Base-by-base conservation (phyloP, 306 rosid genomes). In the Corylus avellana region DNA sequence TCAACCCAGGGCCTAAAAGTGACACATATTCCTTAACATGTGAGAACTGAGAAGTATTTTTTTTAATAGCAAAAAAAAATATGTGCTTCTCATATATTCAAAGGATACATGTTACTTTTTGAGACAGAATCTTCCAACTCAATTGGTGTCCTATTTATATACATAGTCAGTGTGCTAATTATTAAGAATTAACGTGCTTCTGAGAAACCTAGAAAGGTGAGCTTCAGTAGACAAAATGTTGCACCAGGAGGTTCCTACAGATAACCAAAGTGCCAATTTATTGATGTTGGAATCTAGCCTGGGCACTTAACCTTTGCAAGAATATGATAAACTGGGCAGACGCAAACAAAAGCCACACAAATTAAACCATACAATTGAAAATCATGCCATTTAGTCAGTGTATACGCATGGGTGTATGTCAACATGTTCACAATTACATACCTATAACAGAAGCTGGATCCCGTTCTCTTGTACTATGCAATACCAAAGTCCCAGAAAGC, bases 401-500 rank as follows among this genome's bases (percentile, higher is more conserved):
- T 39, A 39, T 18, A 39, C 7, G 72, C 50, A 39, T 39, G 13
- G 50, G 1, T 9, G 49, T 42, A 39, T 9, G 32, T 17, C n/a
- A 47, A 42, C n/a, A 67, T 64, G 70, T 67, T 67, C 39, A 25
- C 5, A 18, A 8, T n/a, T 11, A 42, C 78, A 56, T 78, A 94
- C 97, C 97, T 87, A 92, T n/a, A 87, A 72, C 77, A 75, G 77
- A 78, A 51, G 91, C 87, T 72, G 89, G 88, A 72, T 92, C 90
- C 18, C 90, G 84, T 68, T 92, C 92, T 77, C 89, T 87, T 81
- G 93, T 91, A 76, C 89, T 86, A 75, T 92, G 97, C 89, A 94
- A 89, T 57, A 94, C 71, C 73, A 86, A 72, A 59, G 98, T 94
- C 79, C 97, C 98, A 57, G 98, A 92, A 82, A 94, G 90, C 71